Conservation (phyloP, 495 filamentous ascomycete genomes). For the Aspergillus indologenus region DNA sequence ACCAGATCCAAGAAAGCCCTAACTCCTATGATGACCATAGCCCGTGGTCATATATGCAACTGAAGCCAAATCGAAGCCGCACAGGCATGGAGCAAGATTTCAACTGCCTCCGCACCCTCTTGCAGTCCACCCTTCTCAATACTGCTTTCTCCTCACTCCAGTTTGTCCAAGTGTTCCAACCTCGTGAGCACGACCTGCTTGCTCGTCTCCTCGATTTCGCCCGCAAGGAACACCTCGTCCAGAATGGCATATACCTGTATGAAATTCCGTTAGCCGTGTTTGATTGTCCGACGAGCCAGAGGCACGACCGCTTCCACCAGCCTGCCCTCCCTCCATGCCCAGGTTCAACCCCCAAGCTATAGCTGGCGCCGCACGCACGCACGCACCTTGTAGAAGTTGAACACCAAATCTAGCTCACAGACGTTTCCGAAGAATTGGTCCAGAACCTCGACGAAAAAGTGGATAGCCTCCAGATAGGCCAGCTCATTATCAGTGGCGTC, state of each 20-base stretch:
- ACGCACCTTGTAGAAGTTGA: slow-evolving; percentile 89
- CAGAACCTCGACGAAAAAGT: slow-evolving; percentile 98
- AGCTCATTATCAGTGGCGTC: slow-evolving; percentile 99
- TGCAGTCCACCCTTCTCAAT: neutral
- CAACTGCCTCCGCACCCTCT: neutral
- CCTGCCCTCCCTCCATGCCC: neutral
- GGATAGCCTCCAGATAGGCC: slow-evolving; percentile 94
- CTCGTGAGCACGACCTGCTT: slow-evolving; percentile 96
- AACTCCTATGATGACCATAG: slow-evolving; percentile 23
- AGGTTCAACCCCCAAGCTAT: neutral
- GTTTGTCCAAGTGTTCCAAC: slow-evolving; percentile 92
- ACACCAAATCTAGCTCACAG: slow-evolving; percentile 97
- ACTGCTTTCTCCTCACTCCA: slow-evolving; percentile 58
- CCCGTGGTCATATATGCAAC: slow-evolving; percentile 21
- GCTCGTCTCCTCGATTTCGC: slow-evolving; percentile 96
- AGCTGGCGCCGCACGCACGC: no score
- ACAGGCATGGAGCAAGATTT: neutral
- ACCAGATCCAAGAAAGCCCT: slow-evolving; percentile 12
- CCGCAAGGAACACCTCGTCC: slow-evolving; percentile 94
- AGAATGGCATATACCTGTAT: slow-evolving; percentile 92
- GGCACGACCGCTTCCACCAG: neutral
- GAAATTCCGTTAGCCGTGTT: neutral
- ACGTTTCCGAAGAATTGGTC: slow-evolving; percentile 99
- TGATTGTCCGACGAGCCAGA: neutral
- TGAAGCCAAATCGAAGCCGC: slow-evolving; percentile 5